Evolutionary conservation across 495 filamentous ascomycete species (phyloP).

Genomic region (Articulospora tetracladia): DNA sequence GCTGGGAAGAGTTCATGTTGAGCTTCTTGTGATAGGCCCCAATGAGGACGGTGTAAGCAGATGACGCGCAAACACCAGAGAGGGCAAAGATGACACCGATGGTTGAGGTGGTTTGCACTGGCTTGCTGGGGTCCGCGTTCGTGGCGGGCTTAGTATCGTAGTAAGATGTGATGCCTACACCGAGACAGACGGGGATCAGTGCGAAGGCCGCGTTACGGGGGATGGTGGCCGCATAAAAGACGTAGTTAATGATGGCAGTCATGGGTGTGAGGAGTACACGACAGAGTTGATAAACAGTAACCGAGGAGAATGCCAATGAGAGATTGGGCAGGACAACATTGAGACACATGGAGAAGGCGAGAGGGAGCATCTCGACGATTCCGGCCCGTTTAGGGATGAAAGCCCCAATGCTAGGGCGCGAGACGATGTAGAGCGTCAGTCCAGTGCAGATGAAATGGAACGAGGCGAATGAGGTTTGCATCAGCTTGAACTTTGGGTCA

Average conservation of each 20-base stretch:
- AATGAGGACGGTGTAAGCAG: slow-evolving; percentile 47
- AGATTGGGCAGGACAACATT: slow-evolving; percentile 53
- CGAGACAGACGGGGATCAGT: slow-evolving; percentile 38
- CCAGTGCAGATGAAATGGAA: slow-evolving; percentile 52
- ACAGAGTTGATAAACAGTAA: slow-evolving; percentile 54
- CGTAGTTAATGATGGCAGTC: slow-evolving; percentile 45
- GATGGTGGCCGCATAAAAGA: slow-evolving; percentile 42
- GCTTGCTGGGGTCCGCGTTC: slow-evolving; percentile 19
- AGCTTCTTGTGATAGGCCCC: slow-evolving; percentile 45
- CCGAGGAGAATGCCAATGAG: slow-evolving; percentile 47
- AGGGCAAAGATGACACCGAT: slow-evolving; percentile 42
- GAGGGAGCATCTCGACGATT: slow-evolving; percentile 42
- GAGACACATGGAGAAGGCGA: slow-evolving; percentile 44
- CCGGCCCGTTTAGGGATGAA: slow-evolving; percentile 41
- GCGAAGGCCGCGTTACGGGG: slow-evolving; percentile 33
- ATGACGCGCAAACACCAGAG: slow-evolving; percentile 40
- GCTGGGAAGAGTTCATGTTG: slow-evolving; percentile 46
- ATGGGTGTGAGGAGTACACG: slow-evolving; percentile 50
- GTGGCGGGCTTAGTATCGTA: slow-evolving; percentile 39
- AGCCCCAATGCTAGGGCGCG: slow-evolving; percentile 36
- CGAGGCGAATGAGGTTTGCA: slow-evolving; percentile 47
- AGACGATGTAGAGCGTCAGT: slow-evolving; percentile 43
- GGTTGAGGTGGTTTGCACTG: slow-evolving; percentile 27
- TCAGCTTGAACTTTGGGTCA: slow-evolving; percentile 43
- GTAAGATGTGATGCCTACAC: slow-evolving; percentile 44